phyloP scores from a whole-genome alignment of 2,329 filamentous ascomycete genomes.

The Ampelomyces quisqualis region DNA sequence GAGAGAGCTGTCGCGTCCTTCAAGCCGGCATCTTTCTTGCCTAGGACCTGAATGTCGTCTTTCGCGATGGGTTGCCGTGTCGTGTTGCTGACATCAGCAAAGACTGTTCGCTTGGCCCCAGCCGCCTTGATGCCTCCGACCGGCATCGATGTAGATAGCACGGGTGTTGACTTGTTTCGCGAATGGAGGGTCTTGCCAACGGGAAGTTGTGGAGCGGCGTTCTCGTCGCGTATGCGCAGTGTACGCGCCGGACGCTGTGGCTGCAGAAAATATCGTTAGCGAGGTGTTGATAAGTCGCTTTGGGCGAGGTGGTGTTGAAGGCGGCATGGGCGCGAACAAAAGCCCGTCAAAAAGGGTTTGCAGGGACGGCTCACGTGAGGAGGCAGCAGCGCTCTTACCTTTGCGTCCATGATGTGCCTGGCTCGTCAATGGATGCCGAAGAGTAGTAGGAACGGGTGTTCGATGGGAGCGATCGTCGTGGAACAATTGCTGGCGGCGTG shows the following conservation, averaged over 20 bases:
- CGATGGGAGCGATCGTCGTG: slow-evolving; percentile 22
- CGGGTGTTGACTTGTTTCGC: slow-evolving; percentile 76
- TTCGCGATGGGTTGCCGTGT: slow-evolving; percentile 46
- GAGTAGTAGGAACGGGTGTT: slow-evolving; percentile 13
- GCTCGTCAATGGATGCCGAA: slow-evolving; percentile 22
- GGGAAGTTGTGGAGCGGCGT: slow-evolving; percentile 50
- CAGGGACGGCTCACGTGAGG: too few species aligned
- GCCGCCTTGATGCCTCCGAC: slow-evolving; percentile 61
- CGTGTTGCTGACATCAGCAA: slow-evolving; percentile 80
- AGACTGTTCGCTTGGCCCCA: slow-evolving; percentile 72
- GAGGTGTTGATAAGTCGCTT: slow-evolving; percentile 4
- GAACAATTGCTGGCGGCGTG: slow-evolving; percentile 18
- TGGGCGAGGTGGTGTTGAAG: slow-evolving; percentile 9
- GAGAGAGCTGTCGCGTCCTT: slow-evolving; percentile 34
- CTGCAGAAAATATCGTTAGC: slow-evolving; percentile 49
- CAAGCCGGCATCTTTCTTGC: slow-evolving; percentile 41
- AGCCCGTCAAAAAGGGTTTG: background rate
- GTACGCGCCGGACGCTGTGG: slow-evolving; percentile 66
- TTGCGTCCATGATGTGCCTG: slow-evolving; percentile 47
- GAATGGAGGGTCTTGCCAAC: slow-evolving; percentile 64
- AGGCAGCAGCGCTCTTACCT: slow-evolving; percentile 36
- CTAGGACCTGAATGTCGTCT: slow-evolving; percentile 58
- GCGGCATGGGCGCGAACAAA: background rate
- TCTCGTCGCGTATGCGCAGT: slow-evolving; percentile 70
- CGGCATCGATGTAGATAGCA: slow-evolving; percentile 57